Conservation (phyloP, 2,329 filamentous ascomycete genomes). For the Apiospora arundinis region DNA sequence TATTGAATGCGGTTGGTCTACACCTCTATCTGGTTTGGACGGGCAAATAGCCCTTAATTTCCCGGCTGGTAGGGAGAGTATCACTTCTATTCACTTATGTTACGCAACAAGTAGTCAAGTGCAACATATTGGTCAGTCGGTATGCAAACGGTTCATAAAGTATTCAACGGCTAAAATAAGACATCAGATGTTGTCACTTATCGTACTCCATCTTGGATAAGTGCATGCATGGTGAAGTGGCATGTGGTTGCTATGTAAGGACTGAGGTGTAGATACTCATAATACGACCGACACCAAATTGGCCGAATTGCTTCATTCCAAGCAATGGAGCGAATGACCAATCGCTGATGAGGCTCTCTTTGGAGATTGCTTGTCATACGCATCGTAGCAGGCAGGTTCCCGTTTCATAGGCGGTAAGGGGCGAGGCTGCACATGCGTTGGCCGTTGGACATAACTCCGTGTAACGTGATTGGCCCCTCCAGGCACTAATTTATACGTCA, state of each 20-base stretch:
- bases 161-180: background rate
- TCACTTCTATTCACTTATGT: background rate
- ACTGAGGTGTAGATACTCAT: background rate
- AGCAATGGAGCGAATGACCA: background rate
- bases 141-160: slow-evolving; percentile 10
- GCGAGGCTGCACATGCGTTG: slow-evolving; percentile 1
- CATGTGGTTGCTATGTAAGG: background rate
- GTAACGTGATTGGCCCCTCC: background rate
- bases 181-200: background rate
- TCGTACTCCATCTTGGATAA: background rate
- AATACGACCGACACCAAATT: background rate
- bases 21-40: background rate
- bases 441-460: background rate
- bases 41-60: slow-evolving; percentile 15
- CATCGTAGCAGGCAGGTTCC: background rate
- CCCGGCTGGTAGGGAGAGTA: slow-evolving; percentile 2
- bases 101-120: background rate
- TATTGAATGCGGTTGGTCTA: background rate
- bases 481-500: background rate
- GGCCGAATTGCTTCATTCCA: background rate
- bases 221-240: slow-evolving; percentile 2
- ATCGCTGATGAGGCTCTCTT: background rate
- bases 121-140: background rate
- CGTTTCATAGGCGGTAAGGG: slow-evolving; percentile 4
- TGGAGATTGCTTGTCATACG: background rate